phyloP scores from a whole-genome alignment of 2,329 filamentous ascomycete genomes.

The Talaromyces funiculosus region DNA sequence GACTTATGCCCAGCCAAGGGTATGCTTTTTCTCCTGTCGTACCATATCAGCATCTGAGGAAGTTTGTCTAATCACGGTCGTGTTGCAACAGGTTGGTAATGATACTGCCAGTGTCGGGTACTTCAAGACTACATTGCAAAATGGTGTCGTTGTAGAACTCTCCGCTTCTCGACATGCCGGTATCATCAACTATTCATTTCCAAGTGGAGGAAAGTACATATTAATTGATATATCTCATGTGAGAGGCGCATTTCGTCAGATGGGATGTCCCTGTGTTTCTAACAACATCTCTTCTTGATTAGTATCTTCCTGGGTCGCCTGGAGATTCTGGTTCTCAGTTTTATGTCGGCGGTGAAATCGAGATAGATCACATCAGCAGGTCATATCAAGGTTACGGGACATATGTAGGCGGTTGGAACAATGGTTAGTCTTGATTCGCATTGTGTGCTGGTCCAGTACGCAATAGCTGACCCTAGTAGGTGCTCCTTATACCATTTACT shows the following conservation, averaged over 20 bases:
- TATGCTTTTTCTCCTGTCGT: conserved; percentile 31
- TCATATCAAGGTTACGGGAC: conserved; percentile 45
- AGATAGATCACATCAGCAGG: conserved; percentile 33
- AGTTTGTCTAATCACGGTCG: background rate
- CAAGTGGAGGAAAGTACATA: conserved; percentile 51
- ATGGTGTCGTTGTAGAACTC: conserved; percentile 57
- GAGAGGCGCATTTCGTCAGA: conserved; percentile 5
- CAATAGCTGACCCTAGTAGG: conserved; percentile 18
- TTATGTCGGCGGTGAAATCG: conserved; percentile 39
- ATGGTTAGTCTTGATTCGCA: conserved; percentile 22
- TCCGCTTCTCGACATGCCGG: conserved; percentile 59
- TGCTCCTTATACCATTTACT: conserved; percentile 39
- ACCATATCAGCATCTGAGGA: too few relatives aligned
- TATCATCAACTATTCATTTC: conserved; percentile 60
- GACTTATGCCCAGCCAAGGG: conserved; percentile 53
- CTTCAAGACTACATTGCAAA: conserved; percentile 56
- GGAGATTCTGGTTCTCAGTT: conserved; percentile 36
- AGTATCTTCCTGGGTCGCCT: conserved; percentile 44
- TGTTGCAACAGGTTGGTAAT: conserved; percentile 30
- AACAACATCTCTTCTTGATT: conserved; percentile 15
- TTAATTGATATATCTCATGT: conserved; percentile 54
- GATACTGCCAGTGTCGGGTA: conserved; percentile 58
- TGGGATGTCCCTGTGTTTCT: background rate
- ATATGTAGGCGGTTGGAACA: conserved; percentile 44
- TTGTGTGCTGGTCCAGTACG: background rate